These are phyloP conservation scores for Camptophora hylomeconis DNA, from an alignment of 2,329 filamentous ascomycete genomes.

Conservation along the genomic window DNA sequence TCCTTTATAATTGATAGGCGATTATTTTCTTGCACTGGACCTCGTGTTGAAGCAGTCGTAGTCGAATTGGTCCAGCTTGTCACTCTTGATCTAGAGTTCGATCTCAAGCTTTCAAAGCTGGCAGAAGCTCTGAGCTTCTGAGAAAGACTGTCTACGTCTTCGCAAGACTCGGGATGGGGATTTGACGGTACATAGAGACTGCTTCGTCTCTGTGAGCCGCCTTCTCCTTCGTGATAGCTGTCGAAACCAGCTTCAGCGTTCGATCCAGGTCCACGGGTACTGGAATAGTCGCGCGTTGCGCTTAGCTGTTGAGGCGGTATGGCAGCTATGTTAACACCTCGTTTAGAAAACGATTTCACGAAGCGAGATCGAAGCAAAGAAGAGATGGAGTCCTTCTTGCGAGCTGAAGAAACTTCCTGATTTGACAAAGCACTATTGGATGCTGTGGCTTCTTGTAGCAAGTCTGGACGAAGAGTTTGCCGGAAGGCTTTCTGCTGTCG, in stretches of 20 bases:
- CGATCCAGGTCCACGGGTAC: neutral
- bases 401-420: constrained; percentile 1
- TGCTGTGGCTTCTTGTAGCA: constrained; percentile 9
- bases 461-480: constrained; percentile 12
- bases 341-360: constrained; percentile 27
- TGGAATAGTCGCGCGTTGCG: constrained; percentile 12
- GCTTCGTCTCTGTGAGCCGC: constrained; percentile 3
- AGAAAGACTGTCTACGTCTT: constrained; percentile 10
- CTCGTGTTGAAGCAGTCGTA: constrained; percentile 24
- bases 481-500: constrained; percentile 21
- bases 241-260: constrained; percentile 10
- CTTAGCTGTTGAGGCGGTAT: constrained; percentile 18
- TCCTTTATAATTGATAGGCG: constrained; percentile 33
- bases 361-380: constrained; percentile 29
- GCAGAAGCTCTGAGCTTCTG: constrained; percentile 5
- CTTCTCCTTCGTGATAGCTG: constrained; percentile 5
- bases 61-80: constrained; percentile 38
- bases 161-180: constrained; percentile 6
- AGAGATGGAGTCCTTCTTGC: constrained; percentile 27
- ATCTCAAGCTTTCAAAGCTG: constrained; percentile 14
- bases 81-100: constrained; percentile 26
- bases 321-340: constrained; percentile 15
- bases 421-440: constrained; percentile 5
- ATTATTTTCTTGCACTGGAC: constrained; percentile 22
- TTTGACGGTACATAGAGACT: constrained; percentile 6